These are phyloP conservation scores for Pedinophyceae sp. DNA, from an alignment of 139 green algal genomes.

Conservation along the genomic window DNA sequence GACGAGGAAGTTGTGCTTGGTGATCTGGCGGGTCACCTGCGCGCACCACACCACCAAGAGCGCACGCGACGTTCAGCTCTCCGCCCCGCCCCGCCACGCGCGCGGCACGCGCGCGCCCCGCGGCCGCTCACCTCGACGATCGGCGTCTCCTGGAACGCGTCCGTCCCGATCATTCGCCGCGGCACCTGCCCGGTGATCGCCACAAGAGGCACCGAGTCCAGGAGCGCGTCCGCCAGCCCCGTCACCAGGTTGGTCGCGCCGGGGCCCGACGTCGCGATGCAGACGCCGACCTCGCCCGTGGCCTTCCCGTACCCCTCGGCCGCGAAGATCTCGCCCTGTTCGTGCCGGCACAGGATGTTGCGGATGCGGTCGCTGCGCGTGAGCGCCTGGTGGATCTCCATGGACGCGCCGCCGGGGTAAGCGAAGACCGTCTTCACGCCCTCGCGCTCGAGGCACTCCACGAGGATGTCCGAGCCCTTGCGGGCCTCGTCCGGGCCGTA, in stretches of 20 bases:
- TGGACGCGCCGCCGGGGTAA: slow-evolving; percentile 84
- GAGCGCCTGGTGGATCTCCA: slow-evolving; percentile 99
- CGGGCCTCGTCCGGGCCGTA: slow-evolving; percentile 62
- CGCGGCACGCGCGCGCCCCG: too few species aligned
- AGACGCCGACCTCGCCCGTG: slow-evolving; percentile 88
- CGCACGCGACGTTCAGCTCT: too few species aligned
- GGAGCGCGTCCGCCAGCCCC: slow-evolving; percentile 90
- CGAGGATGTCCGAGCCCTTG: slow-evolving; percentile 94
- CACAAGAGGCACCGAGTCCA: slow-evolving; percentile 93
- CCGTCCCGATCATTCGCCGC: slow-evolving; percentile 68
- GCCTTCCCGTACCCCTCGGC: slow-evolving; percentile 97
- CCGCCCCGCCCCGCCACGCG: too few species aligned
- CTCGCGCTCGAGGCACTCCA: slow-evolving; percentile 88
- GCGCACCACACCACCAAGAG: too few species aligned
- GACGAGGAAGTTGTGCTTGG: slow-evolving; percentile 99
- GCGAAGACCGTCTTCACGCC: slow-evolving; percentile 67
- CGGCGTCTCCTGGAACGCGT: slow-evolving; percentile 98
- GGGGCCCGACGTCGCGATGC: slow-evolving; percentile 94
- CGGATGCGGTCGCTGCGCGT: slow-evolving; percentile 68
- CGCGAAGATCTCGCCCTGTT: slow-evolving; percentile 98
- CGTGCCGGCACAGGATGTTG: slow-evolving; percentile 96
- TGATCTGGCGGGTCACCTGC: slow-evolving; percentile 96
- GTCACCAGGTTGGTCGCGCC: slow-evolving; percentile 98
- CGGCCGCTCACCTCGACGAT: slow-evolving; percentile 99
- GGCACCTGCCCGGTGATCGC: slow-evolving; percentile 96